phyloP scores from a whole-genome alignment of 768 basidiomycete species.

The Tricholoma saponaceum region DNA sequence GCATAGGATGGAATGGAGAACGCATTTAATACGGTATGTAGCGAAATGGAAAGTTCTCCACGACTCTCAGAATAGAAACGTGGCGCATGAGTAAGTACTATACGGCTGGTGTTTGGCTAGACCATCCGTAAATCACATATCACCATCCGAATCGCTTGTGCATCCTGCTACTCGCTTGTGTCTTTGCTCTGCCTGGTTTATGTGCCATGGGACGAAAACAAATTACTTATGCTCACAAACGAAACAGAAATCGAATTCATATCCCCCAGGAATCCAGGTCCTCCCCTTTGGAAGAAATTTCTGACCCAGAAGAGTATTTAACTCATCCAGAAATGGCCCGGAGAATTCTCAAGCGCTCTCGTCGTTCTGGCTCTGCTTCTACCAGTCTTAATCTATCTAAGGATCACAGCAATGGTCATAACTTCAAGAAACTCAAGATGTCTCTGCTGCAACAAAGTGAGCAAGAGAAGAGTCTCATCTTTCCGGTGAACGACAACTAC shows the following conservation, averaged over 20 bases:
- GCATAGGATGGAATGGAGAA: too few species aligned
- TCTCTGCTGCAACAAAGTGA: not conserved
- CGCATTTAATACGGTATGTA: too few species aligned
- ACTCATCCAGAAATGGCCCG: slow-evolving; percentile 14
- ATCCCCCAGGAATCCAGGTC: not conserved
- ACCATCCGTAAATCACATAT: too few species aligned
- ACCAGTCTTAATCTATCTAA: not conserved
- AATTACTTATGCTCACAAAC: slow-evolving; percentile 17
- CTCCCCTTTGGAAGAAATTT: slow-evolving; percentile 9
- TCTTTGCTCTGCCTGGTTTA: not conserved
- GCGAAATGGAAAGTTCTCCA: too few species aligned
- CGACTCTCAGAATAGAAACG: too few species aligned
- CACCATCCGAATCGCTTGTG: too few species aligned
- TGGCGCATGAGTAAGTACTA: too few species aligned
- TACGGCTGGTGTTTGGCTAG: too few species aligned
- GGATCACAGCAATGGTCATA: not conserved
- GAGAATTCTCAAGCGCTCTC: slow-evolving; percentile 16
- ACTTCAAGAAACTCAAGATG: slow-evolving; percentile 11
- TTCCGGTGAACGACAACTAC: not conserved
- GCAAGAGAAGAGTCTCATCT: not conserved
- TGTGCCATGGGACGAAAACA: slow-evolving; percentile 14
- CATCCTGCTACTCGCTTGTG: too few species aligned
- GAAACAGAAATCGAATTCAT: slow-evolving; percentile 2
- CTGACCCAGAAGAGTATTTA: slow-evolving; percentile 9
- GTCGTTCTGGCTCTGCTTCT: slow-evolving; percentile 5